Percentiles rank a stretch among this genome's conserved stretches.
Conservation (phyloP, 2,329 filamentous ascomycete species). For the Calonectria pteridis region DNA sequence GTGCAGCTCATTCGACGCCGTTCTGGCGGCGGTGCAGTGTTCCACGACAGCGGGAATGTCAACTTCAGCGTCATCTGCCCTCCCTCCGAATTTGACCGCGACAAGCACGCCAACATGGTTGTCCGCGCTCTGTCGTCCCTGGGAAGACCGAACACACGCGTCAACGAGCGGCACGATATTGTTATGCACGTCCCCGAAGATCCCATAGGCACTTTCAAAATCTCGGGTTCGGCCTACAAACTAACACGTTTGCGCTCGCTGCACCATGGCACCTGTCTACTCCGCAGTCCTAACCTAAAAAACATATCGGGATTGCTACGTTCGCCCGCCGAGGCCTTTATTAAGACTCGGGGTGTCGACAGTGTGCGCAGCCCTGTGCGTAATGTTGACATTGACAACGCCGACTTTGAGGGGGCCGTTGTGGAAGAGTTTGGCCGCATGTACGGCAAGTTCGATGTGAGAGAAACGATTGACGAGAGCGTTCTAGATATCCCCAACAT, state of each 20-base stretch:
- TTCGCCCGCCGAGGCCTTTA: conserved; percentile 81
- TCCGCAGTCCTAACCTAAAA: conserved; percentile 80
- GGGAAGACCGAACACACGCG: conserved; percentile 71
- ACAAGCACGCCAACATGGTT: conserved; percentile 93
- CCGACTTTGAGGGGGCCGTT: conserved; percentile 67
- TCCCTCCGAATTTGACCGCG: conserved; percentile 79
- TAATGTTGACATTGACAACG: conserved; percentile 75
- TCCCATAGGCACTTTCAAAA: conserved; percentile 70
- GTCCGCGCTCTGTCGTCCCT: conserved; percentile 80
- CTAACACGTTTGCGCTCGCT: conserved; percentile 83
- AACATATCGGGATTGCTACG: conserved; percentile 78
- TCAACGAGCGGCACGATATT: conserved; percentile 95
- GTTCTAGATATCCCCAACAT: conserved; percentile 64
- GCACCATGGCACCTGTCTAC: conserved; percentile 92
- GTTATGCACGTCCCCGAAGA: conserved; percentile 69
- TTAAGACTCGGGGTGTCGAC: conserved; percentile 87
- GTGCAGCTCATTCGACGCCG: conserved; percentile 82
- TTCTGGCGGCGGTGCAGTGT: conserved; percentile 92
- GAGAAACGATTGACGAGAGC: conserved; percentile 61
- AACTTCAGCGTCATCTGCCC: conserved; percentile 96
- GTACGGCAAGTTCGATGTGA: conserved; percentile 65
- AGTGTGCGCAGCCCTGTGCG: conserved; percentile 88
- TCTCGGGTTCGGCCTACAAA: conserved; percentile 96
- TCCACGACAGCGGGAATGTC: conserved; percentile 92
- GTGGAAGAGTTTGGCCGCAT: conserved; percentile 74